Evolutionary conservation across 176 grass and related monocot genomes (phyloP), one percentile per base, ranked within the genome.

Genomic region (Oropetium thomaeum): DNA sequence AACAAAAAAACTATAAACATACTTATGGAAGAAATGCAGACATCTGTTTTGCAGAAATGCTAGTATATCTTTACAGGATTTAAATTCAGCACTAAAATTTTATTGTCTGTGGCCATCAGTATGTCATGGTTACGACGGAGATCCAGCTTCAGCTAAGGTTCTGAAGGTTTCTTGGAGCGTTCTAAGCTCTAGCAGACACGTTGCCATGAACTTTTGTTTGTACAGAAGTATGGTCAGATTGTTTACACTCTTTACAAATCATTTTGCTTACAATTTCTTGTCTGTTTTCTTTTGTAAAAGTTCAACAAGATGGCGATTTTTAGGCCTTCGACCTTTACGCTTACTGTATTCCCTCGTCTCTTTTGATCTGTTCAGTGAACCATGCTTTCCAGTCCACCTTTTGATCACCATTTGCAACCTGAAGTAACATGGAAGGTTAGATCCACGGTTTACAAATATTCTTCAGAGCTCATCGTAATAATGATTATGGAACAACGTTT

Each of bases 371-470:
- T 70, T 84, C 90, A 69, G 49, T 65, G 33, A 93, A 87, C 90
- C 86, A 93, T 74, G 83, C 71, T 65, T 87, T 83, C 90, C 87
- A 93, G 80, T 93, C 62, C 72, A 93, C 66, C 11, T 87, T 88
- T 57, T 78, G 52, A 3, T 84, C 83, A 5, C 90, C 90, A 73
- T 87, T 89, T 60, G 90, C 83, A 45, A 89, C 90, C 86, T 89
- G 81, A 57, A 75, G 76, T 42, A 43, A 52, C 7, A 22, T 52
- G 49, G 1, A 22, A 71, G 3, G 0, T 58, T 63, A 23, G 43
- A 83, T 73, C 12, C 7, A 41, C 20, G 28, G 5, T 1, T 5
- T 61, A 12, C 40, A 62, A 35, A 27, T 49, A 39, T 85, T 49
- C 12, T 45, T 40, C 4, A 5, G 2, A 11, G 15, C 27, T 32